Evolutionary conservation across 179 eudicot genomes (phyloP).

Genomic region (Pouteria campechiana): DNA sequence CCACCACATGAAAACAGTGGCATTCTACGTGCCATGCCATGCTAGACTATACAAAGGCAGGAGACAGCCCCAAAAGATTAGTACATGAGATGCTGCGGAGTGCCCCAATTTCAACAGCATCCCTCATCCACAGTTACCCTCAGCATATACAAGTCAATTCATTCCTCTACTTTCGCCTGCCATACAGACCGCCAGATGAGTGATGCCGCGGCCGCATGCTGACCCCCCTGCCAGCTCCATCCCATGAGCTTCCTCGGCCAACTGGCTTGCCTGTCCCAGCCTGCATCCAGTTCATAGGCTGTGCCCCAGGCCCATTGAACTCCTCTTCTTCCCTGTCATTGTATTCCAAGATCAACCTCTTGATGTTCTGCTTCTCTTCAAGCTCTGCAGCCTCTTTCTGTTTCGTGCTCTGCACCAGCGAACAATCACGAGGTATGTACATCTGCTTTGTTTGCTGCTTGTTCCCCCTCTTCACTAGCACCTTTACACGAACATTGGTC

Average conservation of each 20-base stretch:
- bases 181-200: conserved; percentile 58
- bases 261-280: conserved; percentile 36
- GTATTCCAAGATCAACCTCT: conserved; percentile 83
- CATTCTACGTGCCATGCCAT: too few relatives aligned
- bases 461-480: conserved; percentile 88
- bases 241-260: conserved; percentile 57
- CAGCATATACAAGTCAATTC: too few relatives aligned
- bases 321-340: conserved; percentile 98
- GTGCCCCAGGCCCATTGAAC: conserved; percentile 48
- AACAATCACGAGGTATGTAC: conserved; percentile 81
- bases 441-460: conserved; percentile 90
- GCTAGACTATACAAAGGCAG: too few relatives aligned
- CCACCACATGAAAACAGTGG: too few relatives aligned
- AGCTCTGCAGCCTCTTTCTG: conserved; percentile 97
- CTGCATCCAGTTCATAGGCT: conserved; percentile 54
- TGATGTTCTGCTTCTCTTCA: conserved; percentile 95
- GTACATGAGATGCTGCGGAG: too few relatives aligned
- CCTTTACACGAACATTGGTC: conserved; percentile 78
- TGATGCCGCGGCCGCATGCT: conserved; percentile 60
- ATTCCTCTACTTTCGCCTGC: conserved; percentile 44
- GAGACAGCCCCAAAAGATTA: too few relatives aligned
- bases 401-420: conserved; percentile 84
- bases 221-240: conserved; percentile 60
- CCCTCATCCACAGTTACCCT: too few relatives aligned
- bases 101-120: too few relatives aligned